phyloP scores from a whole-genome alignment of 305 asterid species.

The Fraxinus xanthoxyloides region DNA sequence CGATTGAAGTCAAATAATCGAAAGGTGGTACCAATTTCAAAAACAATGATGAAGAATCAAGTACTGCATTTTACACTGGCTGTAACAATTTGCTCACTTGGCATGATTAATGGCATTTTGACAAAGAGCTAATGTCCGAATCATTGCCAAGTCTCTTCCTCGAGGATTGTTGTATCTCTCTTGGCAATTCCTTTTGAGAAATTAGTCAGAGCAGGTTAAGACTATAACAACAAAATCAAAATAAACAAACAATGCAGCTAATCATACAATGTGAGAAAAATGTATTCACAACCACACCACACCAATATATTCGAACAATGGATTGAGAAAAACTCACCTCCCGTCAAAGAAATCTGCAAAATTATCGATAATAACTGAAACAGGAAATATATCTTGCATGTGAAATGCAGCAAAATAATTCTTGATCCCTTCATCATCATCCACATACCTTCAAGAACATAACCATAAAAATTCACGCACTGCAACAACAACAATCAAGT shows the following conservation, averaged over 20 bases:
- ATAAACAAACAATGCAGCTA: not conserved
- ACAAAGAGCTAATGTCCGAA: slow-evolving; percentile 65
- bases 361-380: slow-evolving; percentile 65
- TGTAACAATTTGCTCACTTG: slow-evolving; percentile 45
- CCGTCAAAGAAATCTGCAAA: slow-evolving; percentile 70
- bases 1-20: slow-evolving; percentile 1
- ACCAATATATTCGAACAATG: not conserved
- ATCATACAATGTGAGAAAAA: not conserved
- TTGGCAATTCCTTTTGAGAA: slow-evolving; percentile 60
- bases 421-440: slow-evolving; percentile 76
- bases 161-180: slow-evolving; percentile 64
- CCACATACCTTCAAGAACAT: slow-evolving; percentile 58
- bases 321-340: slow-evolving; percentile 39
- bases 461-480: not conserved
- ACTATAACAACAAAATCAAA: not conserved
- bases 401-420: slow-evolving; percentile 92
- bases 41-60: slow-evolving; percentile 7
- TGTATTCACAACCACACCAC: not conserved
- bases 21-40: not conserved
- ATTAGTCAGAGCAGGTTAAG: not conserved
- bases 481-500: not conserved
- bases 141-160: slow-evolving; percentile 90
- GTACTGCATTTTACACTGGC: not conserved
- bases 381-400: slow-evolving; percentile 55
- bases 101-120: slow-evolving; percentile 64